A percentile compares a stretch with the other conserved stretches of the same genome.
Conservation (phyloP, 352 stramenopile species). For the Blastocystis sp. region DNA sequence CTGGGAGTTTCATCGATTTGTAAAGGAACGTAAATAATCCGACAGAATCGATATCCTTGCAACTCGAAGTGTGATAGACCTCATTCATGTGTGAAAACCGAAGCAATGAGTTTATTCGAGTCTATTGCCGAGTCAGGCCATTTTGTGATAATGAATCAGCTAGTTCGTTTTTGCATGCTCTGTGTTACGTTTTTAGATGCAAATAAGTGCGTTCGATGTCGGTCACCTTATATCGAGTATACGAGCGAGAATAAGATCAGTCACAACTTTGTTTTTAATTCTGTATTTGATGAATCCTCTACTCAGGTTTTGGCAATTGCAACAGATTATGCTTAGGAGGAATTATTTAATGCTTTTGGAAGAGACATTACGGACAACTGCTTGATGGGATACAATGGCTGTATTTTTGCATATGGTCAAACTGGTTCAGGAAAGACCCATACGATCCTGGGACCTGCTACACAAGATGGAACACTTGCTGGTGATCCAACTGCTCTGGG, state of each 20-base stretch:
- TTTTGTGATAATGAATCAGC: background rate
- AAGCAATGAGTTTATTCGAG: slow-evolving; percentile 53
- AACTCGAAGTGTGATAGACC: background rate
- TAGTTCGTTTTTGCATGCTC: background rate
- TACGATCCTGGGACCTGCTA: slow-evolving; percentile 28
- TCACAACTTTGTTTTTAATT: slow-evolving; percentile 55
- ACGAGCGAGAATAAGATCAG: background rate
- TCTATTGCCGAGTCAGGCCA: slow-evolving; percentile 46
- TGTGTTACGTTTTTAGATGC: slow-evolving; percentile 4
- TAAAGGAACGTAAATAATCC: background rate
- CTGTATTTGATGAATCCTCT: slow-evolving; percentile 13
- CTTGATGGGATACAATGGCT: slow-evolving; percentile 55
- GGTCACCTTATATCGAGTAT: background rate
- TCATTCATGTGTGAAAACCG: background rate
- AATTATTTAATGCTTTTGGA: slow-evolving; percentile 27
- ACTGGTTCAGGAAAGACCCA: slow-evolving; percentile 59
- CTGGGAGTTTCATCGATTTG: background rate
- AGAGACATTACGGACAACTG: slow-evolving; percentile 47
- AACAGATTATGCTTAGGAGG: background rate
- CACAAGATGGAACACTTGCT: background rate
- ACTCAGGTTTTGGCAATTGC: background rate
- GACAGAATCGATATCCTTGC: background rate
- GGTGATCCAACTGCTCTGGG: background rate
- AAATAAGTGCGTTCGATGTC: background rate
- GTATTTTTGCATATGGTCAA: slow-evolving; percentile 62